Evolutionary conservation across 768 basidiomycete species (phyloP), one percentile per base, ranked within the genome.

Genomic region (Auriscalpium microsporum): DNA sequence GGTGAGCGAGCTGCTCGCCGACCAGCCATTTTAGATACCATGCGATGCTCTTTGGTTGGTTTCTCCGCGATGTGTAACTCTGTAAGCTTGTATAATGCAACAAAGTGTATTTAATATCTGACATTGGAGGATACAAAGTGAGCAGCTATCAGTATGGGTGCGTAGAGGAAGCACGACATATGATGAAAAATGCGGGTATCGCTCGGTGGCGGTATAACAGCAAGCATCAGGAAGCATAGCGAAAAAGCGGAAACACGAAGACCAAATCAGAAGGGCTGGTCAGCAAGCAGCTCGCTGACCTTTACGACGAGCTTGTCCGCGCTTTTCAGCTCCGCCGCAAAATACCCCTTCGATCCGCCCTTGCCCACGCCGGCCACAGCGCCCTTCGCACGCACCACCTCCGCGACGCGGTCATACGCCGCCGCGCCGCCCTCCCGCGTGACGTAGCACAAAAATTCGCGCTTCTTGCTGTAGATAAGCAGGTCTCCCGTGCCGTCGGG

Each of bases 401-500:
- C 59, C 9, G 63, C 58, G 11, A 84, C 44, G 1, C 66, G 59
- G 53, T 78, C 73, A 56, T 80, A 84, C 1, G 63, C 74, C 0
- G 48, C 57, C n/a, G 62, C 65, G 35, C 63, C 66, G 55, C 71
- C 73, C 3, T 40, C 48, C 13, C 72, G 65, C 11, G 62, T 28
- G 19, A 81, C 66, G 3, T 64, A 59, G 58, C 81, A 82, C 5
- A 76, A 69, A 37, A 84, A 76, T 53, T 81, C 74, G 9, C 78
- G 69, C 60, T 78, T 82, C 65, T 77, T 77, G 49, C 72, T 77
- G 59, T 82, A 84, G 23, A 83, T 71, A 33, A 75, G 60, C 19
- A 79, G 56, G 53, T 42, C 53, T 9, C 40, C 40, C 40, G 13
- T 13, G 14, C 13, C 14, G 13, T 13, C 36, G 0, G 80, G 76